Evolutionary conservation across 75 land plant genomes (phyloP).

Genomic region (Sequoia sempervirens): DNA sequence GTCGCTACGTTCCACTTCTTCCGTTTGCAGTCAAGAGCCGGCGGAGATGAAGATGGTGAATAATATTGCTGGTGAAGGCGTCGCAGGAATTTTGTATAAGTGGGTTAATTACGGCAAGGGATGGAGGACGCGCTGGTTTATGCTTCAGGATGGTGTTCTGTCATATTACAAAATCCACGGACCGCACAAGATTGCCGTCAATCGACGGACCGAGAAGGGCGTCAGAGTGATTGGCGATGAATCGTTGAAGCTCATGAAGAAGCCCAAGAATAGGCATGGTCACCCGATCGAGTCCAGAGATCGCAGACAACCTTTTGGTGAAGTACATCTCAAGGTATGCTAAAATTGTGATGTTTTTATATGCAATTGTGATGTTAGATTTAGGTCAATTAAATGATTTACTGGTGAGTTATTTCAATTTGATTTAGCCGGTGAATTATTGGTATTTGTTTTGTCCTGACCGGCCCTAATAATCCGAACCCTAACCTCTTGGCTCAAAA

Average conservation of each 20-base stretch:
- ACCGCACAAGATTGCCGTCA: constrained; percentile 76
- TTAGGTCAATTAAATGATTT: neutral
- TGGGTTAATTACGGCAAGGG: constrained; percentile 99
- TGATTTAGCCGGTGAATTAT: neutral
- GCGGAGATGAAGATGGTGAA: constrained; percentile 18
- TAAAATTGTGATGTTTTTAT: neutral
- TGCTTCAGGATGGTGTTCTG: constrained; percentile 86
- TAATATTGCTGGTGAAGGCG: constrained; percentile 33
- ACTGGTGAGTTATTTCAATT: neutral
- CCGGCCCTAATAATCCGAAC: neutral
- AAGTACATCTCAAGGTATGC: constrained; percentile 71
- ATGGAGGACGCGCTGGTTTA: constrained; percentile 97
- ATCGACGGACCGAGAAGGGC: constrained; percentile 47
- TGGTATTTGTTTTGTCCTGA: too few relatives aligned
- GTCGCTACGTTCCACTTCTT: constrained; percentile 24
- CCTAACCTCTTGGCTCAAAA: neutral
- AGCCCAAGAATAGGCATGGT: constrained; percentile 15
- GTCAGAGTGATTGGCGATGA: constrained; percentile 85
- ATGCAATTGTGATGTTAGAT: neutral
- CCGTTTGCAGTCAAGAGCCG: constrained; percentile 1
- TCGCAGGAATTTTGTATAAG: constrained; percentile 81
- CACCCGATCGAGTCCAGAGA: neutral
- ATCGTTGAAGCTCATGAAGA: constrained; percentile 61
- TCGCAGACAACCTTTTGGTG: constrained; percentile 49
- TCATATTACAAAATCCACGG: constrained; percentile 98